Conservation (phyloP, 2,329 filamentous ascomycete species). For the Phialocephala sp. region DNA sequence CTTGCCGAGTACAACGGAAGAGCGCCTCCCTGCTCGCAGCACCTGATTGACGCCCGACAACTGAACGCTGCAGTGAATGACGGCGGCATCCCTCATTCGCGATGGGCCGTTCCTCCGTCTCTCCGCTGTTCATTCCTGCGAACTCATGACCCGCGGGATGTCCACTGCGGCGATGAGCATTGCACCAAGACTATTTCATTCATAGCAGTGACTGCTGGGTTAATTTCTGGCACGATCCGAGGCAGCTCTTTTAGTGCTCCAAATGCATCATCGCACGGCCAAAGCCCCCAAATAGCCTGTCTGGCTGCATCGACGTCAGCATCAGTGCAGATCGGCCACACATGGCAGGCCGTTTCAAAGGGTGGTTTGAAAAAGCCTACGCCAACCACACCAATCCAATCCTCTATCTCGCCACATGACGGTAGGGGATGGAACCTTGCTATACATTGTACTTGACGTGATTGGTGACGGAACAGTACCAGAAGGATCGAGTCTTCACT, state of each 20-base stretch:
- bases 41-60: conserved; percentile 6
- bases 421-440: neutral
- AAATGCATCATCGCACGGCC: conserved; percentile 8
- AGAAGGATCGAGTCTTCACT: neutral
- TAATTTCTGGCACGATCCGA: conserved; percentile 19
- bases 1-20: conserved; percentile 1
- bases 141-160: conserved; percentile 17
- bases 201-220: neutral
- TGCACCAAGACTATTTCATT: conserved; percentile 1
- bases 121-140: neutral
- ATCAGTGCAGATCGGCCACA: conserved; percentile 11
- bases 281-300: neutral
- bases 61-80: neutral
- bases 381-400: neutral
- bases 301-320: conserved; percentile 19
- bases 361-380: neutral
- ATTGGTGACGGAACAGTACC: neutral
- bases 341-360: conserved; percentile 5
- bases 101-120: neutral
- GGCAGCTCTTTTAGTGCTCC: conserved; percentile 15
- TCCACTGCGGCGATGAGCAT: neutral
- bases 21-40: neutral
- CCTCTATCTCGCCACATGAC: conserved; percentile 10
- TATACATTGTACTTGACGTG: conserved; percentile 1
- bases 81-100: neutral